Base-by-base conservation (phyloP, 192 early-diverging fungal genomes). In the Coemansia sp. region DNA sequence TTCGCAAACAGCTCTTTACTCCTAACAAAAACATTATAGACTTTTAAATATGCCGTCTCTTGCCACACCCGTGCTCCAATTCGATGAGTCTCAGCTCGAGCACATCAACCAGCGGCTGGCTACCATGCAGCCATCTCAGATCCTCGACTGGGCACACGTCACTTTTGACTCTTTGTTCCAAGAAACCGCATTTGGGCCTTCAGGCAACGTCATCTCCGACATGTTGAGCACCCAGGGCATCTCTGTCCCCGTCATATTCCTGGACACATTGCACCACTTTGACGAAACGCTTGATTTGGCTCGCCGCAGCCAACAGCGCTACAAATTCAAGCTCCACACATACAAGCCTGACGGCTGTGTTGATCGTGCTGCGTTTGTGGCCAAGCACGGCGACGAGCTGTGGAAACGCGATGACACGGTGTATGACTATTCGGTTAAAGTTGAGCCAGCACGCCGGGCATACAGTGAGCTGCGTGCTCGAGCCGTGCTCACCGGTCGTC, bases 241-340 rank as follows among this genome's bases (percentile, higher is more conserved):
- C 29, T 82, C 88, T 12, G 73, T 82, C 6, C 73, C 84, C 11
- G 83, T 96, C 22, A 91, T 98, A 66, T 98, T 98, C 61, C 76
- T 98, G 59, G 96, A 98, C 77, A 98, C 96, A 3, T 81, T 98
- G 48, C 91, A 98, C 73, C 93, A 98, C 78, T 98, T 98, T 81
- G 73, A 85, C 54, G 96, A 98, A 66, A 98, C 96, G 23, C 67
- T 95, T 20, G 88, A 90, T 12, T 78, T 98, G 43, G 88, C 91
- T 20, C 53, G 85, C 8, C 84, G 83, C 41, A 89, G 83, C 60
- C 73, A 89, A 52, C 65, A 84, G 16, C 85, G 83, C 48, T 96
- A 94, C 85, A 68, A 81, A 49, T 86, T 86, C 22, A 71, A 88
- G 26, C 74, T 91, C 26, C 88, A 92, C 60, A 74, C 88, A 45